Conservation (phyloP, 1,284 basidiomycete genomes). For the Serendipita sp. region DNA sequence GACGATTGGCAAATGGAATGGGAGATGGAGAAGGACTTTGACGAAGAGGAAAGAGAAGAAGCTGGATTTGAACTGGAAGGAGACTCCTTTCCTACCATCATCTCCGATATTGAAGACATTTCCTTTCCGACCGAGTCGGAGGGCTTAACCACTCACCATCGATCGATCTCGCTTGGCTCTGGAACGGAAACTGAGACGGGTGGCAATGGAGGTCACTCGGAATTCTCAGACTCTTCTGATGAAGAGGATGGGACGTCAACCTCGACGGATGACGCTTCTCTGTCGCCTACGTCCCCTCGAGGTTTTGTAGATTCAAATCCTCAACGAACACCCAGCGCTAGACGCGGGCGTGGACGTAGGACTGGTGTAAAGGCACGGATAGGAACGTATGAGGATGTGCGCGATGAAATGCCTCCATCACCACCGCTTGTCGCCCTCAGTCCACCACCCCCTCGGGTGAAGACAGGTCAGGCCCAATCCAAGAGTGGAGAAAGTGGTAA, state of each 20-base stretch:
- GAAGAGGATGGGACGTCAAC: background rate
- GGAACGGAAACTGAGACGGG: background rate
- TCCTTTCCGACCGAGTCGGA: background rate
- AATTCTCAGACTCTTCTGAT: background rate
- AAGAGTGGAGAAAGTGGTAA: background rate
- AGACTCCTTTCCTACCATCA: background rate
- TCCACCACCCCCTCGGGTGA: background rate
- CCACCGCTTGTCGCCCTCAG: background rate
- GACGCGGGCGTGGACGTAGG: background rate
- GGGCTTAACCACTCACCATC: background rate
- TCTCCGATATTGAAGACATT: background rate
- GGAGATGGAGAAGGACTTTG: slow-evolving; percentile 4
- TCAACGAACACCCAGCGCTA: background rate
- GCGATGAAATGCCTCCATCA: background rate
- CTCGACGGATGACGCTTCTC: background rate
- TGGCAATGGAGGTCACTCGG: background rate
- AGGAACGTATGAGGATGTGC: background rate
- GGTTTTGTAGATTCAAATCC: background rate
- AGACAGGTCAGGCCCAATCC: background rate
- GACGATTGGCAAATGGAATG: slow-evolving; percentile 6
- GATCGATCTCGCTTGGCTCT: background rate
- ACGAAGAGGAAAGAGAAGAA: background rate
- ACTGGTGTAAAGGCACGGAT: background rate
- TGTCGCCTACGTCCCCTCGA: background rate
- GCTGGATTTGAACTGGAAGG: background rate